Conservation (phyloP, 805 yeast genomes). For the Jamesozyma spencerorum region DNA sequence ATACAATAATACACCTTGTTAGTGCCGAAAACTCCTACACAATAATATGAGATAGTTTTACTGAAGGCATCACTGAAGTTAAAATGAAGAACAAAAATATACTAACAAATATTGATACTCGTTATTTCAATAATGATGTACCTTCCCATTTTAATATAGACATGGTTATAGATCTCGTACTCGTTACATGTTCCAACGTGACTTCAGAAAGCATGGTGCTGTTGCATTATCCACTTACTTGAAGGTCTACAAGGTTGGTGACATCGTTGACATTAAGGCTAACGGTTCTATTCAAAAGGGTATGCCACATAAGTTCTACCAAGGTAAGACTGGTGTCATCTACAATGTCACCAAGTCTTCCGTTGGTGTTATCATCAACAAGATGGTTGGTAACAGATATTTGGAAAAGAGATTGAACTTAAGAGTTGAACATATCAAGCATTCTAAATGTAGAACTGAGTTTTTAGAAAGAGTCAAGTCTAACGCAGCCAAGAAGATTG, state of each 20-base stretch:
- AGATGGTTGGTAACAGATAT: constrained; percentile 98
- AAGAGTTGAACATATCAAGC: constrained; percentile 98
- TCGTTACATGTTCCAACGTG: constrained; percentile 99
- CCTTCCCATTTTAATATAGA: constrained; percentile 36
- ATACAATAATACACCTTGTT: too few relatives aligned
- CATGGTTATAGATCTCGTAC: constrained; percentile 99
- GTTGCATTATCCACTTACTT: constrained; percentile 93
- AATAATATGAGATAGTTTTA: too few relatives aligned
- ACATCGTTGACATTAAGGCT: constrained; percentile 98
- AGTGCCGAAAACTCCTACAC: too few relatives aligned
- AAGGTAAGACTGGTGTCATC: constrained; percentile 99
- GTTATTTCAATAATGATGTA: too few relatives aligned
- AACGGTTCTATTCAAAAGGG: constrained; percentile 99
- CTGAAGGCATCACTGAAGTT: too few relatives aligned
- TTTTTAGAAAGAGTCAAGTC: constrained; percentile 96
- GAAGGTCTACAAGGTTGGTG: constrained; percentile 97
- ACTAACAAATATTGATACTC: constrained; percentile 3
- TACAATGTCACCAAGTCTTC: constrained; percentile 98
- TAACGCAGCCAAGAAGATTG: constrained; percentile 87
- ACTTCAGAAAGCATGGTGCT: constrained; percentile 92
- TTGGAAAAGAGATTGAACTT: constrained; percentile 96
- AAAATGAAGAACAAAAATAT: too few relatives aligned
- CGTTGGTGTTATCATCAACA: constrained; percentile 97
- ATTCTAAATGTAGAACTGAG: constrained; percentile 99
- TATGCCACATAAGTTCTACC: constrained; percentile 99